phyloP scores from a whole-genome alignment of 148 eudicot genomes.

The Tetragonia tetragonoides region DNA sequence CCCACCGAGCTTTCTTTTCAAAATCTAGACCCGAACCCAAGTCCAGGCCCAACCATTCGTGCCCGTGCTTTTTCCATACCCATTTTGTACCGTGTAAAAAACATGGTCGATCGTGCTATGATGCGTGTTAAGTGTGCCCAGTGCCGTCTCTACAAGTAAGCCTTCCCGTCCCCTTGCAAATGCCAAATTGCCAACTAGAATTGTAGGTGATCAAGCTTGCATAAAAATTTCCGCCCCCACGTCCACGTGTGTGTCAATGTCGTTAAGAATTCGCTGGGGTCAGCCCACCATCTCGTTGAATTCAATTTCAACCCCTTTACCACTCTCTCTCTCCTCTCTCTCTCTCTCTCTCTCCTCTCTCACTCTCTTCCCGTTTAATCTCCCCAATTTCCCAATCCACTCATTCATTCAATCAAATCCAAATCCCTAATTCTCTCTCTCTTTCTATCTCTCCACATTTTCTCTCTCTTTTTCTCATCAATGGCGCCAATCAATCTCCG shows the following conservation, averaged over 20 bases:
- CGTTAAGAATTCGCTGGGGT: conserved; percentile 5
- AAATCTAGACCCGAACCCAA: no score
- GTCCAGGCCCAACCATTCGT: no score
- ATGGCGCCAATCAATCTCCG: conserved; percentile 62
- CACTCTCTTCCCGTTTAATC: not conserved
- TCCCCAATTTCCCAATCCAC: not conserved
- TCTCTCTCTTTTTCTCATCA: conserved; percentile 3
- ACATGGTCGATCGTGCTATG: no score
- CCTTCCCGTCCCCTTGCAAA: no score
- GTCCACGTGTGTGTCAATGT: conserved; percentile 3
- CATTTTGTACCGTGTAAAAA: no score
- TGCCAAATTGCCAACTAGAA: not conserved
- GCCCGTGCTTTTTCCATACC: no score
- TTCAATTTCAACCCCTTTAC: not conserved
- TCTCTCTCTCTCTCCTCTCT: not conserved
- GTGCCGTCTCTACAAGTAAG: no score
- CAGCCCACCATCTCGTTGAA: not conserved
- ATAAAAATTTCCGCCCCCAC: not conserved
- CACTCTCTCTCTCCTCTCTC: not conserved
- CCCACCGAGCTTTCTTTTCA: no score
- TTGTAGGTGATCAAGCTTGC: not conserved
- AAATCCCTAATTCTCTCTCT: not conserved
- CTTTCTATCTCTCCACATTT: conserved; percentile 11
- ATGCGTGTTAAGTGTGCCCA: no score
- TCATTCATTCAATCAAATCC: not conserved